Conservation (phyloP, 371 early-diverging fungal species). For the Apophysomyces ossiformis region DNA sequence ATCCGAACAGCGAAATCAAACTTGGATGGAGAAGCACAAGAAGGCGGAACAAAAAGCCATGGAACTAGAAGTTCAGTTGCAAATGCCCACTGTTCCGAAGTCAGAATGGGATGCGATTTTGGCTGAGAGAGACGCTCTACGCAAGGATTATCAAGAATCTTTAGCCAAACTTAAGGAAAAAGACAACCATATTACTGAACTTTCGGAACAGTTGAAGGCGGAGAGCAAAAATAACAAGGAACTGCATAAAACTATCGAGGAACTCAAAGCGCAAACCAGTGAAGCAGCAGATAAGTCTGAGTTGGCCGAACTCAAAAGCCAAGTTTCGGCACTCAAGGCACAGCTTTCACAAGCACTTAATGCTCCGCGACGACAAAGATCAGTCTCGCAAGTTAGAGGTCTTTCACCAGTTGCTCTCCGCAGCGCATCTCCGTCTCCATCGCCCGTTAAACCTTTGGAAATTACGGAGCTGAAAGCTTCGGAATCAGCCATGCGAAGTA, state of each 20-base stretch:
- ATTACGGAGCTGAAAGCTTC: constrained; percentile 5
- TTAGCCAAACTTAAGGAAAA: constrained; percentile 55
- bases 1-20: constrained; percentile 65
- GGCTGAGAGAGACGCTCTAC: constrained; percentile 42
- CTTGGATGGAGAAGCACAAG: constrained; percentile 73
- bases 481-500: constrained; percentile 15
- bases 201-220: constrained; percentile 58
- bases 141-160: constrained; percentile 42
- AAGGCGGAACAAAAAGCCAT: constrained; percentile 51
- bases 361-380: constrained; percentile 29
- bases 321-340: constrained; percentile 41
- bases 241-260: constrained; percentile 33
- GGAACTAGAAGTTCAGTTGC: constrained; percentile 42
- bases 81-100: constrained; percentile 61
- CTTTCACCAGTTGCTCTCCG: constrained; percentile 27
- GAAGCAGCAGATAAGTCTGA: constrained; percentile 17
- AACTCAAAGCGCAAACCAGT: constrained; percentile 11
- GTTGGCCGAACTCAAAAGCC: constrained; percentile 34
- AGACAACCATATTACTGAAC: constrained; percentile 21
- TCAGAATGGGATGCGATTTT: constrained; percentile 60
- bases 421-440: constrained; percentile 13
- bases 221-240: constrained; percentile 69
- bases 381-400: constrained; percentile 15
- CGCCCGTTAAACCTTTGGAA: constrained; percentile 2
- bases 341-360: constrained; percentile 39